phyloP scores from a whole-genome alignment of 75 land plant genomes.

The Pinus tabuliformis region DNA sequence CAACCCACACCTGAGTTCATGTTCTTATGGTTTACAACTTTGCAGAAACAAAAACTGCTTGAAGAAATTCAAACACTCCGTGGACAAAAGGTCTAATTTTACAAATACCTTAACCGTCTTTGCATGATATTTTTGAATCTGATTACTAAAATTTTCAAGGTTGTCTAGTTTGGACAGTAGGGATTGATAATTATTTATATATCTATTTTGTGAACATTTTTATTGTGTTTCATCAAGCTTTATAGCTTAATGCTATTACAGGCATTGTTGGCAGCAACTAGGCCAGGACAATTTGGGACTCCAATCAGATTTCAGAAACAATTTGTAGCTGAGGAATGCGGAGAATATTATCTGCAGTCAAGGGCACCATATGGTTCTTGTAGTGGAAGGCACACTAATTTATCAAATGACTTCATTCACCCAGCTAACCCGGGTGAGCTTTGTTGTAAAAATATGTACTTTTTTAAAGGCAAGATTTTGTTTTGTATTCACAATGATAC shows the following conservation, averaged over 20 bases:
- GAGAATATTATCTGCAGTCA: not conserved
- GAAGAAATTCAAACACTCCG: not conserved
- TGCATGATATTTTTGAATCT: not conserved
- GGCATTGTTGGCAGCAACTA: conserved; percentile 1
- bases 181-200: not conserved
- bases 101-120: not conserved
- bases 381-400: not conserved
- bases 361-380: not conserved
- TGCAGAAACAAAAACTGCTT: conserved; percentile 1
- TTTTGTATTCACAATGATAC: not conserved
- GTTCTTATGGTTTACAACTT: not conserved
- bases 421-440: not conserved
- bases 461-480: not conserved
- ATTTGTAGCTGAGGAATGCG: not conserved
- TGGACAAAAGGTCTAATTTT: not conserved
- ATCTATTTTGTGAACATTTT: not conserved
- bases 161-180: not conserved
- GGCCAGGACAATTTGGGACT: conserved; percentile 3
- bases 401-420: not conserved
- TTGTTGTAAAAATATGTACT: not conserved
- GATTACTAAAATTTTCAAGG: not conserved
- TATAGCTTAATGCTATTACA: not conserved
- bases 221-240: not conserved
- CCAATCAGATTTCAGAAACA: not conserved
- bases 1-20: not conserved